Conservation (phyloP, 495 filamentous ascomycete species). For the Neurospora intermedia region DNA sequence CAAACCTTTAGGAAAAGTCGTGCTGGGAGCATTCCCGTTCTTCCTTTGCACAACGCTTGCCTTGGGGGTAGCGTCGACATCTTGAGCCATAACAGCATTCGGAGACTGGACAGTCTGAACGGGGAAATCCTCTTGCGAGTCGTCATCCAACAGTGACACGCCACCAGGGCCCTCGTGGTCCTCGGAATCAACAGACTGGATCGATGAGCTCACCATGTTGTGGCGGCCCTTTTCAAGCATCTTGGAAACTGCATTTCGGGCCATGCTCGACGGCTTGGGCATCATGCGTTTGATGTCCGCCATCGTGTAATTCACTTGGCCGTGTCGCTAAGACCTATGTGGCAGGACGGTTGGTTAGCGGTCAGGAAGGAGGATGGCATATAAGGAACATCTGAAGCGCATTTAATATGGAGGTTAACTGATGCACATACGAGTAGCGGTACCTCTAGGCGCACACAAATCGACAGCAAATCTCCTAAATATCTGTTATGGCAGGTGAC, state of each 20-base stretch:
- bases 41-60: background rate
- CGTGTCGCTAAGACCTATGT: background rate
- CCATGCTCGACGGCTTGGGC: background rate
- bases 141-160: background rate
- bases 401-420: background rate
- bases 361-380: background rate
- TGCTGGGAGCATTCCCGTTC: background rate
- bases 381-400: background rate
- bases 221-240: background rate
- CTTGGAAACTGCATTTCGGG: background rate
- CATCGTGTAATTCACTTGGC: background rate
- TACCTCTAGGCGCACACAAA: background rate
- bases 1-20: background rate
- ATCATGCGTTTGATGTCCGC: background rate
- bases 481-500: background rate
- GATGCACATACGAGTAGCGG: background rate
- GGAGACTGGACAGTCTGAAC: background rate
- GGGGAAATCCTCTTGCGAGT: background rate
- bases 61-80: background rate
- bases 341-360: background rate
- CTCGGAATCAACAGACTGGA: background rate
- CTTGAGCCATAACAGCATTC: background rate
- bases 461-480: background rate
- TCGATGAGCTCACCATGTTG: background rate
- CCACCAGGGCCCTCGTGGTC: conserved; percentile 5